phyloP scores from a whole-genome alignment of 768 basidiomycete genomes.

The Podaxis pistillaris region DNA sequence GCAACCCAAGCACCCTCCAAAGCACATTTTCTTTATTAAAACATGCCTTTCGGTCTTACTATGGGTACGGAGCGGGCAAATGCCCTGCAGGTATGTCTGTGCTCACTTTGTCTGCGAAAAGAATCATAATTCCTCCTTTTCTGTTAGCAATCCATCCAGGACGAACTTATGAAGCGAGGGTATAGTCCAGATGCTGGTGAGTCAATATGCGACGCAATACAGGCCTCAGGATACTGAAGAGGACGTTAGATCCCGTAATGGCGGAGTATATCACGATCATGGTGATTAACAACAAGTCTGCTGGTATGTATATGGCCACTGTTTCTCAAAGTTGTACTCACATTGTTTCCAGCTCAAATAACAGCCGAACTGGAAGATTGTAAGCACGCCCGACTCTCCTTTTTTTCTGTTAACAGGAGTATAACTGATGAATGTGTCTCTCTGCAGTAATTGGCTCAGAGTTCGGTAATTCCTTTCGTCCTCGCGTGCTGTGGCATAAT shows the following conservation, averaged over 20 bases:
- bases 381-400: conserved; percentile 31
- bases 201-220: conserved; percentile 23
- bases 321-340: conserved; percentile 18
- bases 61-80: conserved; percentile 78
- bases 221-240: conserved; percentile 18
- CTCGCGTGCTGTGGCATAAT: not conserved
- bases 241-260: conserved; percentile 74
- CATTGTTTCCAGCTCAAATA: conserved; percentile 64
- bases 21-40: conserved; percentile 26
- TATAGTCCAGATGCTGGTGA: conserved; percentile 76
- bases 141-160: conserved; percentile 70
- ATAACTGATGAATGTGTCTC: conserved; percentile 15
- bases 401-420: not conserved
- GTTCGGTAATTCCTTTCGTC: conserved; percentile 54
- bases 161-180: conserved; percentile 74
- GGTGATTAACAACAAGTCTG: conserved; percentile 90
- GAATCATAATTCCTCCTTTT: conserved; percentile 15
- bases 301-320: conserved; percentile 44
- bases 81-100: conserved; percentile 57
- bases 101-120: not conserved
- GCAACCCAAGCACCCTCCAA: conserved; percentile 19
- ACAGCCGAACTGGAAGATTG: conserved; percentile 84
- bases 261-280: conserved; percentile 94
- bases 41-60: conserved; percentile 74
- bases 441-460: conserved; percentile 31